These are phyloP conservation scores for Wickerhamiella parazyma DNA, from an alignment of 805 yeast species.

Conservation along the genomic window DNA sequence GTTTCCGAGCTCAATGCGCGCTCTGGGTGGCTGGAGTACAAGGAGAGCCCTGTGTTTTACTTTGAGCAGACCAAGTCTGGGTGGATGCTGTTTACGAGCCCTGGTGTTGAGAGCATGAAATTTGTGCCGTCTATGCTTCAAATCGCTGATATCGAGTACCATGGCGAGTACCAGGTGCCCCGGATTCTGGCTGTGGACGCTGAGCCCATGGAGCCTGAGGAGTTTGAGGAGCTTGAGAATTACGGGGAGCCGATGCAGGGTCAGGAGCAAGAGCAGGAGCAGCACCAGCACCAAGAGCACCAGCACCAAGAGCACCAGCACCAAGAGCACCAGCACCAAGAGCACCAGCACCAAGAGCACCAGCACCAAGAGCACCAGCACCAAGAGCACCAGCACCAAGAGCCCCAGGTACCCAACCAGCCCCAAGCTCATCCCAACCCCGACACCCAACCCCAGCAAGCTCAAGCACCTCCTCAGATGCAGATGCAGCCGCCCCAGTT, in stretches of 20 bases:
- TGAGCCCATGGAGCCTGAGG: not conserved
- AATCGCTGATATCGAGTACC: constrained; percentile 13
- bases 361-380: not conserved
- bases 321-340: not conserved
- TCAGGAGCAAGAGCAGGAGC: not conserved
- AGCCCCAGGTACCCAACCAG: not conserved
- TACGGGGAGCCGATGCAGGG: not conserved
- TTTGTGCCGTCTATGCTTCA: constrained; percentile 12
- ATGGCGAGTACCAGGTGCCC: not conserved
- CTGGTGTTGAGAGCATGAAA: constrained; percentile 8
- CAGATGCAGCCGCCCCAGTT: no score
- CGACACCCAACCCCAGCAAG: no score
- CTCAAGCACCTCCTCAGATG: not conserved
- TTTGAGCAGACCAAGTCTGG: constrained; percentile 5
- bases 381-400: not conserved
- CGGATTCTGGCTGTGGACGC: not conserved
- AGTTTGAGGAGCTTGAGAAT: not conserved
- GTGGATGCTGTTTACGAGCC: constrained; percentile 10
- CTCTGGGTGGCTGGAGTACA: constrained; percentile 15
- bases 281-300: not conserved
- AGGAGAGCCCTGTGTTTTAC: constrained; percentile 11
- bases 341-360: no score
- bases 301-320: not conserved
- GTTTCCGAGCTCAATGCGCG: constrained; percentile 9
- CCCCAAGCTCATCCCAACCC: not conserved